These are phyloP conservation scores for Camellia granthamiana DNA, from an alignment of 148 eudicot species.

Conservation along the genomic window DNA sequence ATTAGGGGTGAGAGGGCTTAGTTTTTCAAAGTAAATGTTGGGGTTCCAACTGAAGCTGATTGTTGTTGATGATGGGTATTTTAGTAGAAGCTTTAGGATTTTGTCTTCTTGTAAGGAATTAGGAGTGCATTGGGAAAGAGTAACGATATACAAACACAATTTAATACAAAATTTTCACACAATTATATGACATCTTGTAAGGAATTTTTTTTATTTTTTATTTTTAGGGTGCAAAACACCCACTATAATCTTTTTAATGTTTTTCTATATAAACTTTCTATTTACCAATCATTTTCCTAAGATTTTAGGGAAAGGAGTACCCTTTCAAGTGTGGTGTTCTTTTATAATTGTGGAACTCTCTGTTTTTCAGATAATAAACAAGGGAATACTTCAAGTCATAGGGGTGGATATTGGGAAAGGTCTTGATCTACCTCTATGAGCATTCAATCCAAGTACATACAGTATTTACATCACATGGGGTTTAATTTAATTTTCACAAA, in stretches of 20 bases:
- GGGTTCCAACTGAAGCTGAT: background rate
- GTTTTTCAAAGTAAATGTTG: background rate
- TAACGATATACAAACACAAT: too few relatives aligned
- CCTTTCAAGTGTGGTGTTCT: background rate
- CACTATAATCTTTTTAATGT: too few relatives aligned
- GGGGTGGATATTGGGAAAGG: constrained; percentile 95
- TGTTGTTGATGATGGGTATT: background rate
- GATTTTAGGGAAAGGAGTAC: too few relatives aligned
- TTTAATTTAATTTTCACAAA: background rate
- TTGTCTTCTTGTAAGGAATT: background rate
- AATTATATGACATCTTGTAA: too few relatives aligned
- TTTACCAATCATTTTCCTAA: too few relatives aligned
- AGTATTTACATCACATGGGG: background rate
- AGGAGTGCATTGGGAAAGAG: too few relatives aligned
- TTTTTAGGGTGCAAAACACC: too few relatives aligned
- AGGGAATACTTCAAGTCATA: constrained; percentile 77
- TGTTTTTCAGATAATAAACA: constrained; percentile 70
- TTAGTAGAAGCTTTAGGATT: background rate
- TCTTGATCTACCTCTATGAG: constrained; percentile 86
- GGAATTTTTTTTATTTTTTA: too few relatives aligned
- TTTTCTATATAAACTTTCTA: too few relatives aligned
- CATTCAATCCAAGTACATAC: background rate
- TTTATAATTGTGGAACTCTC: background rate
- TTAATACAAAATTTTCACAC: too few relatives aligned
- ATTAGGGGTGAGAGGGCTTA: constrained; percentile 25